These are phyloP conservation scores for Furculomyces boomerangus DNA, from an alignment of 371 early-diverging fungal species.

Conservation along the genomic window DNA sequence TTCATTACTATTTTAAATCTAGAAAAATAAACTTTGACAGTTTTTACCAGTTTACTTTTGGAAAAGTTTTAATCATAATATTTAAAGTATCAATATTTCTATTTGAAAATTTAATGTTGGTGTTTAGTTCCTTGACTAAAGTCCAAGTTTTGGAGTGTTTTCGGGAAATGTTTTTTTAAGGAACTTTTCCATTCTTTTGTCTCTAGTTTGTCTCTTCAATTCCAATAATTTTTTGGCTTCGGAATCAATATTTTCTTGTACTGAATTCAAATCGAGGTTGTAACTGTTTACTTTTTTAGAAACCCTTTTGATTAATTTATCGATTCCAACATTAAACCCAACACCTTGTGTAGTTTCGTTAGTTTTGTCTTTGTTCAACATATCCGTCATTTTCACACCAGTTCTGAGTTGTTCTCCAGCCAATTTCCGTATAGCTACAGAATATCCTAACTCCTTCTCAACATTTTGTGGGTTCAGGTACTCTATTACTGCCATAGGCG, in stretches of 20 bases:
- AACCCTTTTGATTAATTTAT: background rate
- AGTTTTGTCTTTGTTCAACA: background rate
- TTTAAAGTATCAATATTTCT: too few species aligned
- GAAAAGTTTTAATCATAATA: too few species aligned
- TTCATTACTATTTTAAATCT: too few species aligned
- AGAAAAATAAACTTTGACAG: too few species aligned
- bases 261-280: too few species aligned
- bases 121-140: background rate
- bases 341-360: too few species aligned
- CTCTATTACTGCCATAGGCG: slow-evolving; percentile 84
- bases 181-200: slow-evolving; percentile 7
- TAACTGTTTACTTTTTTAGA: too few species aligned
- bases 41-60: too few species aligned
- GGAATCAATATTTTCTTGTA: too few species aligned
- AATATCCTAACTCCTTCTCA: slow-evolving; percentile 15
- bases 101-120: too few species aligned
- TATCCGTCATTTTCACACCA: slow-evolving; percentile 11
- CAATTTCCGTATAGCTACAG: slow-evolving; percentile 12
- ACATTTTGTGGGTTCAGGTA: slow-evolving; percentile 24
- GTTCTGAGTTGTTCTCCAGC: slow-evolving; percentile 16
- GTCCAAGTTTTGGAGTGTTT: slow-evolving; percentile 10
- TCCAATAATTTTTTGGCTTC: too few species aligned
- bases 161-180: slow-evolving; percentile 16
- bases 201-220: too few species aligned
- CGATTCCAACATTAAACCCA: slow-evolving; percentile 8